Base-by-base conservation (phyloP, 129 eudicot species). In the Glebionis coronaria region DNA sequence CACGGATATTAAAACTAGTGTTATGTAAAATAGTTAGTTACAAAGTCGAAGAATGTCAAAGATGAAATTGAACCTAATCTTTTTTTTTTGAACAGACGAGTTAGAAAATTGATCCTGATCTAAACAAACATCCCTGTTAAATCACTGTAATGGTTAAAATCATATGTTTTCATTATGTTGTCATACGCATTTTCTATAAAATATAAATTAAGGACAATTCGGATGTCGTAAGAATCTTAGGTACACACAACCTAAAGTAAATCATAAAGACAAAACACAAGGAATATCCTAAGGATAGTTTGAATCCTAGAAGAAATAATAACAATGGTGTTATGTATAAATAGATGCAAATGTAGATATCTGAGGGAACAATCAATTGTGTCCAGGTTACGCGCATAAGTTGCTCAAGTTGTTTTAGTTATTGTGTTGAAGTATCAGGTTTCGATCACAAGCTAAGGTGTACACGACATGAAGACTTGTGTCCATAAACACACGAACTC, bases 221-320 rank as follows among this genome's bases (percentile, higher is more conserved):
- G 18, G 29, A 57, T 38, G 28, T 56, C 14, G 18, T 57, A 38
- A 15, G 12, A 14, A 5, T 12, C 19, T 23, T 23, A 23, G 44
- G 42, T 23, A 58, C 19, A 25, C 45, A 13, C n/a, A 12, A 13
- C 1, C 2, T 16, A 40, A 58, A 28, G 44, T 29, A 14, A 58
- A 29, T 40, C 14, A 58, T 29, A 58, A 27, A 29, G 45, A 29
- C 1, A 29, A 27, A 58, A 58, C 44, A 35, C 45, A 60, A 28
- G 20, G 65, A n/a, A 60, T 60, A 60, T 60, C 45, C 65, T 60
- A 60, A 18, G 65, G 38, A 60, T 60, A 44, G 6, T 60, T 1
- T 14, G 47, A 60, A 60, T 35, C 42, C 10, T 35, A n/a, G 47
- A 60, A 18, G 49, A 31, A 60, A 35, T 15, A 35, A 31, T 13